Percentiles rank a stretch among this genome's conserved stretches.
phyloP scores from a whole-genome alignment of 1,284 basidiomycete genomes.

The Agroathelia rolfsii region DNA sequence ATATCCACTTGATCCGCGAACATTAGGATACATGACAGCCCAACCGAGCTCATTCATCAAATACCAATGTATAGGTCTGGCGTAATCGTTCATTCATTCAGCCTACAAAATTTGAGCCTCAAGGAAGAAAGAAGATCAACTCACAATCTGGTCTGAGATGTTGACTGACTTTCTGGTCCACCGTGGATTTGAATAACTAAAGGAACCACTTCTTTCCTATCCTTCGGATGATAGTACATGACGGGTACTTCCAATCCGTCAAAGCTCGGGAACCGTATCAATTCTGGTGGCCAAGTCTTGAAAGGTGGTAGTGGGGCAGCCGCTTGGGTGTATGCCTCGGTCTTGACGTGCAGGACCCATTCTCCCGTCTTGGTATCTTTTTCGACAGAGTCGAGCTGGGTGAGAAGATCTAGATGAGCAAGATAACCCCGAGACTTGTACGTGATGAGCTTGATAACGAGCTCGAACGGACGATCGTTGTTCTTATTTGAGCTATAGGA shows the following conservation, averaged over 20 bases:
- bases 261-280: conserved; percentile 27
- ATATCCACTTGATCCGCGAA: conserved; percentile 28
- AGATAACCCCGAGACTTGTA: conserved; percentile 19
- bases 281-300: conserved; percentile 17
- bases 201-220: conserved; percentile 15
- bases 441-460: conserved; percentile 20
- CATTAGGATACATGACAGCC: conserved; percentile 28
- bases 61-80: conserved; percentile 26
- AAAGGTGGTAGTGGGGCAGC: conserved; percentile 14
- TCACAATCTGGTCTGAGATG: conserved; percentile 21
- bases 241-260: conserved; percentile 26
- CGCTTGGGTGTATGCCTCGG: conserved; percentile 21
- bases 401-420: conserved; percentile 14
- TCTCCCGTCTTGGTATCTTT: conserved; percentile 15
- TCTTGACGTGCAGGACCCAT: conserved; percentile 5
- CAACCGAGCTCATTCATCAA: conserved; percentile 25
- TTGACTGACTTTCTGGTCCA: conserved; percentile 26
- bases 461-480: conserved; percentile 21
- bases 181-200: conserved; percentile 26
- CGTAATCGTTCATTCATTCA: neutral
- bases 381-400: conserved; percentile 13
- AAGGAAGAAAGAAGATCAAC: too few relatives aligned
- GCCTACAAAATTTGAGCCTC: neutral
- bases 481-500: conserved; percentile 18
- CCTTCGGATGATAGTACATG: conserved; percentile 26